Evolutionary conservation across 2,329 filamentous ascomycete genomes (phyloP).

Genomic region (Bipolaris sorokiniana): DNA sequence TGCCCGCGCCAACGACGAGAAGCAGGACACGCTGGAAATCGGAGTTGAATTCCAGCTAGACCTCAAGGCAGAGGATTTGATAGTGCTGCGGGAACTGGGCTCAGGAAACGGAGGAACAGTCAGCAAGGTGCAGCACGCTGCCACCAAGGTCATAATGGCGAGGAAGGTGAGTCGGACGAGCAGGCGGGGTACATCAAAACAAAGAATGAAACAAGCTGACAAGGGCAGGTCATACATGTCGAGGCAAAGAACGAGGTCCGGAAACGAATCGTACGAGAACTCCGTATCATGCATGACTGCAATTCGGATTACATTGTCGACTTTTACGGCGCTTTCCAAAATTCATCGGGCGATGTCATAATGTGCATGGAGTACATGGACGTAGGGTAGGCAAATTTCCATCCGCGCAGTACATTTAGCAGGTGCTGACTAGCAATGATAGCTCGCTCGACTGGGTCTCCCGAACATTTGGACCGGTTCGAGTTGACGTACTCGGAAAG

Average conservation of each 20-base stretch:
- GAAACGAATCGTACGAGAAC: constrained; percentile 93
- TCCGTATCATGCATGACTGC: constrained; percentile 98
- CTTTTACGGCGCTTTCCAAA: constrained; percentile 97
- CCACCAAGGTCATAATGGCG: constrained; percentile 95
- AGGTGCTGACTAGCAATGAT: constrained; percentile 26
- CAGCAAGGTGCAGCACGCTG: constrained; percentile 95
- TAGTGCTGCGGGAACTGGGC: constrained; percentile 92
- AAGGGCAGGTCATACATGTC: constrained; percentile 87
- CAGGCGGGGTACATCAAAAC: not conserved
- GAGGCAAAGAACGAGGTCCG: constrained; percentile 97
- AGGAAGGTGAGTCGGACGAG: constrained; percentile 73
- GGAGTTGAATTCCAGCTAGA: constrained; percentile 97
- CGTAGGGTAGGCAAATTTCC: constrained; percentile 74
- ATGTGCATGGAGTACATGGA: constrained; percentile 99
- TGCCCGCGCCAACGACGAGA: constrained; percentile 64
- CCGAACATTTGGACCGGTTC: constrained; percentile 90
- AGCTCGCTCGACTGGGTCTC: constrained; percentile 94
- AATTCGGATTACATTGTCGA: constrained; percentile 97
- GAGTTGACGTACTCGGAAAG: constrained; percentile 95
- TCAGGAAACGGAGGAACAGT: constrained; percentile 97
- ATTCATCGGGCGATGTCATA: constrained; percentile 95
- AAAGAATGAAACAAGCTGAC: constrained; percentile 17
- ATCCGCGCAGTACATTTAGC: not conserved
- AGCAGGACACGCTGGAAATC: constrained; percentile 82
- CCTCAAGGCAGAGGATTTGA: constrained; percentile 86